Percentiles rank a stretch among this genome's conserved stretches.
These are phyloP conservation scores for Astrothelium subdiscretum DNA, from an alignment of 495 filamentous ascomycete genomes.

Conservation along the genomic window DNA sequence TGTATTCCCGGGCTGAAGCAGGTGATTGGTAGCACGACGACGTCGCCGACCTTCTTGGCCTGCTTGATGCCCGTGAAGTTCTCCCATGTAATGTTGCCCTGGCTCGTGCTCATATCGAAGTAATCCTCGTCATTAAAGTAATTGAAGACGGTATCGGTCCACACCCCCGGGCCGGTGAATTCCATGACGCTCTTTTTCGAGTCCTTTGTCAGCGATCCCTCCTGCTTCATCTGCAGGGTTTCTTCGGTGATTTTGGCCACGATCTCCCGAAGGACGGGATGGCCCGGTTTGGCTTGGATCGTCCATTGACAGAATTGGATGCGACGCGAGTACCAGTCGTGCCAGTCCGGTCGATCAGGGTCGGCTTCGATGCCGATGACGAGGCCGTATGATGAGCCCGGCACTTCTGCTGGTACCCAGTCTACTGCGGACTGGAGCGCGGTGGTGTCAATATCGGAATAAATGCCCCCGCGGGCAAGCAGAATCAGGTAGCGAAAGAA, in stretches of 20 bases:
- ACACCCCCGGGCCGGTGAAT: constrained; percentile 87
- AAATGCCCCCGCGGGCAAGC: constrained; percentile 86
- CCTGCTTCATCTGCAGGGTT: constrained; percentile 62
- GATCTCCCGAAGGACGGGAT: constrained; percentile 80
- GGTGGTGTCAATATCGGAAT: constrained; percentile 90
- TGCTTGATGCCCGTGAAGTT: constrained; percentile 80
- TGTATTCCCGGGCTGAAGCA: constrained; percentile 92
- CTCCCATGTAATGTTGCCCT: constrained; percentile 66
- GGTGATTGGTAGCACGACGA: constrained; percentile 88
- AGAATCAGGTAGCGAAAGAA: constrained; percentile 97
- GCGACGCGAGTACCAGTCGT: constrained; percentile 85
- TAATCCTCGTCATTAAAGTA: constrained; percentile 89
- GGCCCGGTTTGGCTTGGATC: constrained; percentile 88
- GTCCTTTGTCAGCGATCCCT: constrained; percentile 54
- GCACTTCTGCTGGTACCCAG: constrained; percentile 74
- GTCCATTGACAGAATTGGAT: constrained; percentile 99
- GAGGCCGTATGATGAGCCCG: constrained; percentile 64
- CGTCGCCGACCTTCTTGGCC: constrained; percentile 81
- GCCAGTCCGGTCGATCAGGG: constrained; percentile 85
- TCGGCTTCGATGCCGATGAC: constrained; percentile 95
- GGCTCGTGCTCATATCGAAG: constrained; percentile 65
- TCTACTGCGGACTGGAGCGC: constrained; percentile 72
- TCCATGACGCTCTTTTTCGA: constrained; percentile 72
- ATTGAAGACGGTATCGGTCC: constrained; percentile 85
- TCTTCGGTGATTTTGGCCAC: constrained; percentile 76